Base-by-base conservation (phyloP, 1,284 basidiomycete species). In the Rhizoctonia solani region DNA sequence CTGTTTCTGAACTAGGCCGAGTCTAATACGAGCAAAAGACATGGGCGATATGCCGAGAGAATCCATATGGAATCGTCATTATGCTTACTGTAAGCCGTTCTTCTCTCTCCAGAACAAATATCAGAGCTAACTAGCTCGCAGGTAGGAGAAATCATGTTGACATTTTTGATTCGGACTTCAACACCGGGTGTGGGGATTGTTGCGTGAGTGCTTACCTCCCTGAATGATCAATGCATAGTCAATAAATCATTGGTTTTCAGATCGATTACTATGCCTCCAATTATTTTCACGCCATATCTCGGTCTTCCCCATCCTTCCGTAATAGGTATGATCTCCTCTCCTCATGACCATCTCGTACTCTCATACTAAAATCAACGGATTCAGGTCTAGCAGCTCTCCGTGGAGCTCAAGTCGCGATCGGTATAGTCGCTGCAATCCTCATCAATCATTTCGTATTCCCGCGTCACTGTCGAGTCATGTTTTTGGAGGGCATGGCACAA, bases 401-500 rank as follows among this genome's bases (percentile, higher is more conserved):
- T 53, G 79, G 77, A 27, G 69, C 75, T 1, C 79, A 81, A 76
- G 84, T 83, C 44, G 75, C 76, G 30, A 74, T 77, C 23, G 82
- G 83, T 13, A 82, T 84, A 61, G 70, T 83, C 23, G 78, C 78
- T 6, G 83, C 82, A 3, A 70, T 84, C 19, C 27, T 79, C 23
- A 75, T 82, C 74, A 84, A 83, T 70, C 79, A 78, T 44, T 61
- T 82, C 5, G 66, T 84, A 9, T 84, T 81, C 68, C 83, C 82
- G 54, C 77, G 81, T 41, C 81, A 83, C 71, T 81, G 81, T 71
- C 75, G 82, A 58, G 82, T 83, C 70, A 71, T 83, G 23, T 83
- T 83, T 72, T 71, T 83, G 53, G 76, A 78, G 25, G 78, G 78
- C 56, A 76, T 79, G 13, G 78, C 80, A 67, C 75, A 77, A 27